Conservation (phyloP, 2,329 filamentous ascomycete genomes). For the Aureobasidium sp. region DNA sequence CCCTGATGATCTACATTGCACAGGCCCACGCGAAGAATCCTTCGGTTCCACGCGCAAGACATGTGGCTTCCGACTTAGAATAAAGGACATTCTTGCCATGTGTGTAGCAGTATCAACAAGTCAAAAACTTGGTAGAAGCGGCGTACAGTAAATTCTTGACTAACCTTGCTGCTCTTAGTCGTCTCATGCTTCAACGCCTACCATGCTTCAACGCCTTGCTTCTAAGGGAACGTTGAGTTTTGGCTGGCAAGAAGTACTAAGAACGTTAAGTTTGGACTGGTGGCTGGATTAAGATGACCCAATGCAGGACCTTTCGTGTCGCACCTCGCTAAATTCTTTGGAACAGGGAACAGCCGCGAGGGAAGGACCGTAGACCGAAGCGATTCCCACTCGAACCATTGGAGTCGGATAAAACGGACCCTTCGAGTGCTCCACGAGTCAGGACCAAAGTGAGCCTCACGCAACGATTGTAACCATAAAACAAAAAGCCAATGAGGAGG, state of each 20-base stretch:
- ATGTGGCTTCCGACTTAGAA: background rate
- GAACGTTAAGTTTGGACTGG: no score
- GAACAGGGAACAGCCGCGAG: background rate
- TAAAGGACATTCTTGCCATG: no score
- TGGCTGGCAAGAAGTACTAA: background rate
- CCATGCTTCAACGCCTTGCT: background rate
- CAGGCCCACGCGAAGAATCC: background rate
- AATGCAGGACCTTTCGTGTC: background rate
- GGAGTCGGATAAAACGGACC: background rate
- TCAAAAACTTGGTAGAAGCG: no score
- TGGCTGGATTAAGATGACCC: background rate
- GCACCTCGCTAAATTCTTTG: background rate
- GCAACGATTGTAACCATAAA: no score
- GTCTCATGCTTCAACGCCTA: no score
- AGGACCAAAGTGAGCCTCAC: background rate
- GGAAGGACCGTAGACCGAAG: background rate
- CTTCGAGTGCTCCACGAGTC: background rate
- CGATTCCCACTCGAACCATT: background rate
- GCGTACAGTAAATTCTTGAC: no score
- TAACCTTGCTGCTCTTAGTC: no score
- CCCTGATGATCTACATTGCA: constrained; percentile 2
- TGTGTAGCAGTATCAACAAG: no score
- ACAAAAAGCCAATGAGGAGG: background rate
- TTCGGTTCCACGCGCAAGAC: background rate
- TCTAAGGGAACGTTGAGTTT: background rate